Percentiles rank a stretch among this genome's conserved stretches.
Evolutionary conservation across 148 eudicot species (phyloP).

Genomic region (Bassia scoparia): DNA sequence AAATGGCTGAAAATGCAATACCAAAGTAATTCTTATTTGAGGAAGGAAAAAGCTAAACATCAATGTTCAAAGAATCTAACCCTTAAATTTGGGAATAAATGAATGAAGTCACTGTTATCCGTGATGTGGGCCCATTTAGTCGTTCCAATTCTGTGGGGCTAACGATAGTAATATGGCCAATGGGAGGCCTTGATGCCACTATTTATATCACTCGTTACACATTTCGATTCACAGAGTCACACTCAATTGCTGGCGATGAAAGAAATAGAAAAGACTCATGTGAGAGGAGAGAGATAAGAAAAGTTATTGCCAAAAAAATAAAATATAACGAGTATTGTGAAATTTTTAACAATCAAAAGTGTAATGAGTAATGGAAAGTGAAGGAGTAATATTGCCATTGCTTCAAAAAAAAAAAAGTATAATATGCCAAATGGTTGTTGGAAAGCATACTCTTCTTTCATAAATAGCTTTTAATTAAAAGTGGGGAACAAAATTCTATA

Average conservation of each 20-base stretch:
- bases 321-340: too few species aligned
- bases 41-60: conserved; percentile 10
- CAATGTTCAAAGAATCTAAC: conserved; percentile 10
- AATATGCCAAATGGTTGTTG: not conserved
- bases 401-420: too few species aligned
- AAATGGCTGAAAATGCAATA: not conserved
- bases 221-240: too few species aligned
- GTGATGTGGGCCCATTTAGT: conserved; percentile 24
- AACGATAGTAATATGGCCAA: conserved; percentile 1
- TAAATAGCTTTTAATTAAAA: not conserved
- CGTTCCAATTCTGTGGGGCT: not conserved
- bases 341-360: too few species aligned
- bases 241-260: too few species aligned
- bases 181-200: not conserved
- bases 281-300: too few species aligned
- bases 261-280: too few species aligned
- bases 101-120: conserved; percentile 25
- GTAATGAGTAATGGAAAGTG: too few species aligned
- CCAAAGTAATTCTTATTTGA: not conserved
- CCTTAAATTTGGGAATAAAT: not conserved
- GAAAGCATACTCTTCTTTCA: not conserved
- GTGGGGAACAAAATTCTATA: not conserved
- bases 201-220: too few species aligned
- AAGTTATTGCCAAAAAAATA: too few species aligned
- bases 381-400: too few species aligned